Base-by-base conservation (phyloP, 2,329 filamentous ascomycete species). In the Chaetomium globosum region DNA sequence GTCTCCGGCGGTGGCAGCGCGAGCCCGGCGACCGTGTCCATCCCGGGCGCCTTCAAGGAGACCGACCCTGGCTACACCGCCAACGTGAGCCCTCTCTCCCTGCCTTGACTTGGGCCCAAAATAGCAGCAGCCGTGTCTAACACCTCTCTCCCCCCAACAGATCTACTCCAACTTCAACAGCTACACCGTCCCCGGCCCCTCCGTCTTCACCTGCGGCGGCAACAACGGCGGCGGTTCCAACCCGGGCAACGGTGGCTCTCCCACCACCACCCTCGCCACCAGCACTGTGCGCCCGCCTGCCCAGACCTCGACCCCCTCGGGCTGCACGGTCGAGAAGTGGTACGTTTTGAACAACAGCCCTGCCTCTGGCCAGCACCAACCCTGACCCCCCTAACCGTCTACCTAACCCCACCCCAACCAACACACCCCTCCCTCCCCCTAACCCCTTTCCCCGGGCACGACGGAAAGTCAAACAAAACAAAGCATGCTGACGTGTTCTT, bases 41-140 rank as follows among this genome's bases (percentile, higher is more conserved):
- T 81, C 61, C 79, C 79, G n/a, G 80, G 79, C 8, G 76, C 74
- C 21, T 79, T 80, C 76, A 79, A 77, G 72, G 74, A 65, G 10
- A 77, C 75, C 6, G 80, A 81, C 67, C 76, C 79, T 0, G 80
- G 80, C 30, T 82, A 82, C 71, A 80, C 78, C 3, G 77, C 73
- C 68, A 82, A 82, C 71, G 79, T 81, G 61, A 54, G 55, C 46
- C 36, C 81, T 28, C 39, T 16, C 39, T 1, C 13, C n/a, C 16
- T 16, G 19, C 8, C 21, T 26, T n/a, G 6, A 23, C 12, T 19
- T 21, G 13, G 4, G 6, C 16, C 39, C 39, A 16, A 13, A 4
- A 1, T n/a, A 7, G 16, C n/a, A 10, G 8, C 46, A 23, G 12
- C 19, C 36, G 31, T 12, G n/a, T 21, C 46, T 48, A 21, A 48